These are phyloP conservation scores for Microsporum audouinii DNA, from an alignment of 2,329 filamentous ascomycete species.

Conservation along the genomic window DNA sequence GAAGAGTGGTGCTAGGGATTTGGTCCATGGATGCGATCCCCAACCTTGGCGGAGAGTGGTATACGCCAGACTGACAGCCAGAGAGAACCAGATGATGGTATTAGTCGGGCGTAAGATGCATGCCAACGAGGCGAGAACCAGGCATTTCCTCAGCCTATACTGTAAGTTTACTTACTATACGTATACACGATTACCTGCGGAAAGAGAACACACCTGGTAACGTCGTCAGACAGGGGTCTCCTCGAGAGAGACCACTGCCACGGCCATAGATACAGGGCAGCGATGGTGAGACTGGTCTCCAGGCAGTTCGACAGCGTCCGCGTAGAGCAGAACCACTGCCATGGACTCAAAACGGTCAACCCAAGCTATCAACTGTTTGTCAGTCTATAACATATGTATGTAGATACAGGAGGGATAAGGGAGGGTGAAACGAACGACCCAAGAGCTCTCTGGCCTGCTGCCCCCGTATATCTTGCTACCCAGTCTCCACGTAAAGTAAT, in stretches of 20 bases:
- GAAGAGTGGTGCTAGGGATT: constrained; percentile 24
- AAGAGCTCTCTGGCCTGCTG: constrained; percentile 53
- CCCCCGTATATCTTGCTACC: constrained; percentile 61
- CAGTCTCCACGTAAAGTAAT: constrained; percentile 81
- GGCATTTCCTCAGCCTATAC: constrained; percentile 48
- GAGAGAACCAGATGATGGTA: constrained; percentile 64
- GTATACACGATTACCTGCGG: neutral
- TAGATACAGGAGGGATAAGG: neutral
- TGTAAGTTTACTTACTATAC: neutral
- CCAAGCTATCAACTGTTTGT: constrained; percentile 44
- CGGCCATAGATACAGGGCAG: constrained; percentile 73
- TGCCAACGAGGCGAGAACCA: constrained; percentile 67
- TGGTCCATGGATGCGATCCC: neutral
- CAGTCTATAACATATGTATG: neutral
- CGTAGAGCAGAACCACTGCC: constrained; percentile 94
- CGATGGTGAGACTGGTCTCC: constrained; percentile 74
- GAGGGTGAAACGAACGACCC: constrained; percentile 48
- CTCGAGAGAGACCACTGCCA: constrained; percentile 53
- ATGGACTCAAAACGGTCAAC: constrained; percentile 65
- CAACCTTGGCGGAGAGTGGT: constrained; percentile 13
- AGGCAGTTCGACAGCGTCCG: constrained; percentile 89
- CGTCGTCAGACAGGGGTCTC: constrained; percentile 10
- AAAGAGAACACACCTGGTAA: neutral
- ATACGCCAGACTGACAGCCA: constrained; percentile 47
- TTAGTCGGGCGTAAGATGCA: constrained; percentile 86